Conservation (phyloP, 345 rosid genomes). For the Acer negundo region DNA sequence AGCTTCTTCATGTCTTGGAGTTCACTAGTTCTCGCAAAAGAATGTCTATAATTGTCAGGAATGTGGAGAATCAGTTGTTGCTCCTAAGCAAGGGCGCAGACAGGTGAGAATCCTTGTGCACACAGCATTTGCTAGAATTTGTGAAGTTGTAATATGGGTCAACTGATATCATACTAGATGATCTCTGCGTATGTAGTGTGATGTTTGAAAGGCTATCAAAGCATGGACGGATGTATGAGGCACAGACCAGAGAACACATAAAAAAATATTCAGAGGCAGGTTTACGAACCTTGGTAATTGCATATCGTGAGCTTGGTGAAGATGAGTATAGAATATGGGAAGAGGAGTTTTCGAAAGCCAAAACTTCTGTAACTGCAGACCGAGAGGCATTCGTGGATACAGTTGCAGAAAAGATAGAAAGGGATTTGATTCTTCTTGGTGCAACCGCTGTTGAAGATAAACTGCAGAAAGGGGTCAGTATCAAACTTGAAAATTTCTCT, state of each 20-base stretch:
- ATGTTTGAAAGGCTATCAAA: slow-evolving; percentile 73
- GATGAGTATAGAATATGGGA: slow-evolving; percentile 66
- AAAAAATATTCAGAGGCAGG: slow-evolving; percentile 71
- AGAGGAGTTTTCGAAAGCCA: slow-evolving; percentile 57
- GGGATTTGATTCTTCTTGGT: slow-evolving; percentile 79
- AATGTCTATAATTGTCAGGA: slow-evolving; percentile 91
- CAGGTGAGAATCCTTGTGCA: slow-evolving; percentile 49
- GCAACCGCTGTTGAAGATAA: slow-evolving; percentile 96
- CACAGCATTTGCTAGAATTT: slow-evolving; percentile 6
- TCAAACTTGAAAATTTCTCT: slow-evolving; percentile 7
- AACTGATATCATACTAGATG: slow-evolving; percentile 11
- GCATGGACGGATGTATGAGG: slow-evolving; percentile 47
- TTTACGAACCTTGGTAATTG: slow-evolving; percentile 69
- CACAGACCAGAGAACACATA: slow-evolving; percentile 59
- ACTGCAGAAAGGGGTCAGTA: slow-evolving; percentile 80
- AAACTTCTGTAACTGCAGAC: slow-evolving; percentile 51
- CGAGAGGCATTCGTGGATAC: slow-evolving; percentile 54
- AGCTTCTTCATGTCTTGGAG: slow-evolving; percentile 83
- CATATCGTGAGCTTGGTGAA: slow-evolving; percentile 69
- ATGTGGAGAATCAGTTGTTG: slow-evolving; percentile 49
- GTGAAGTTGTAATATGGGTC: slow-evolving; percentile 18
- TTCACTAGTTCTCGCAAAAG: slow-evolving; percentile 82
- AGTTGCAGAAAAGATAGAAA: slow-evolving; percentile 68
- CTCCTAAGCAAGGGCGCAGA: slow-evolving; percentile 92
- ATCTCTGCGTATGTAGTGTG: slow-evolving; percentile 50